Evolutionary conservation across 345 rosid genomes (phyloP), one percentile per base, ranked within the genome.

Genomic region (Salix exigua): DNA sequence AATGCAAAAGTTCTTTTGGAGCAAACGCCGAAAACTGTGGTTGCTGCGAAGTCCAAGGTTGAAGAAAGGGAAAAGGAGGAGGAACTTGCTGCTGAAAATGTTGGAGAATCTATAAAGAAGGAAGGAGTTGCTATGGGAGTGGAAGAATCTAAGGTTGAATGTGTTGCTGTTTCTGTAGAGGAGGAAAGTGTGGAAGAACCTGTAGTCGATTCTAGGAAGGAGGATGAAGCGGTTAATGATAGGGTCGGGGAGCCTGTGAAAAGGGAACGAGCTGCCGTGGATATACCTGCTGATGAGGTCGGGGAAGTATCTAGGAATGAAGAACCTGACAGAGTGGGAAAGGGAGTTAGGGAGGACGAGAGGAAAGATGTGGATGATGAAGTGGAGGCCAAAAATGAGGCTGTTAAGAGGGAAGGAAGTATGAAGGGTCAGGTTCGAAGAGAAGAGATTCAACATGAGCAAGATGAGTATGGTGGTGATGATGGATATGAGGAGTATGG

Each of bases 401-500:
- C 68, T n/a, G 71, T 66, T 42, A 74, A 63, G 30, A 40, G 14
- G 42, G 74, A 72, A 61, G 84, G 66, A 75, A 75, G 40, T 30
- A 26, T 25, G 42, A 66, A 80, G 72, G 75, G 30, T 31, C 74
- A 81, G 72, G 53, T 79, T 51, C 68, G 25, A 2, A 76, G 74
- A 33, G 89, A 80, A 75, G 74, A 76, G 69, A 28, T 62, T 55
- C 76, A 78, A 53, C 53, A 53, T 53, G 80, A 53, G 70, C 73
- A 67, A 55, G 87, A 83, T 51, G 86, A 81, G 30, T 81, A 67
- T 71, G 80, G 75, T 12, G 77, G 80, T 79, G 87, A 84, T 79
- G 89, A 84, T 61, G 85, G 81, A 42, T 80, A 78, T 68, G 92
- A 86, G 73, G 91, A 89, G 68, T 89, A 86, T 73, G 90, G 83